phyloP scores from a whole-genome alignment of 2,329 filamentous ascomycete genomes.

The Lizonia empirigonia region DNA sequence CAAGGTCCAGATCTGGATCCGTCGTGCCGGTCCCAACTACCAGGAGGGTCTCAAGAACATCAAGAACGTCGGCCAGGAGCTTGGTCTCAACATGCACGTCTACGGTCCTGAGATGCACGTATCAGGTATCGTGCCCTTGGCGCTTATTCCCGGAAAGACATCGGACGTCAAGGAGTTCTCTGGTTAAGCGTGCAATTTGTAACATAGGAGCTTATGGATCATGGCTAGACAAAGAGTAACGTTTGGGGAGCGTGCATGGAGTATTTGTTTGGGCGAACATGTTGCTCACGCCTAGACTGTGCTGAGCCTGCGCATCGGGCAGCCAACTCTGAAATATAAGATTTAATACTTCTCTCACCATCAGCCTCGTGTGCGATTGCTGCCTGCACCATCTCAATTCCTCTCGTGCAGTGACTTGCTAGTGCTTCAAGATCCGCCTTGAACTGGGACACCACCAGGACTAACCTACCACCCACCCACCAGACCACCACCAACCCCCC shows the following conservation, averaged over 20 bases:
- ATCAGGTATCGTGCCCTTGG: slow-evolving; percentile 92
- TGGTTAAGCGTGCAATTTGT: slow-evolving; percentile 49
- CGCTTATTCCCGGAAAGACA: slow-evolving; percentile 69
- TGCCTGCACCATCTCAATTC: too few relatives aligned
- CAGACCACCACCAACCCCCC: too few relatives aligned
- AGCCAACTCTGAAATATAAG: slow-evolving; percentile 21
- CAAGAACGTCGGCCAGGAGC: slow-evolving; percentile 92
- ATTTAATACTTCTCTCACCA: slow-evolving; percentile 24
- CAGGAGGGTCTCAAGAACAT: slow-evolving; percentile 99
- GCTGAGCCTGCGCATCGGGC: slow-evolving; percentile 8
- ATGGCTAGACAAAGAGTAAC: slow-evolving; percentile 43
- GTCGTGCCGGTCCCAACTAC: slow-evolving; percentile 92
- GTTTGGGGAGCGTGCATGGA: slow-evolving; percentile 26
- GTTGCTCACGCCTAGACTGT: slow-evolving; percentile 23
- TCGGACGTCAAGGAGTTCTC: slow-evolving; percentile 67
- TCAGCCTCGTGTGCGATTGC: too few relatives aligned
- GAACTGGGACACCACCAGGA: too few relatives aligned
- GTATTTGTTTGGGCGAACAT: slow-evolving; percentile 24
- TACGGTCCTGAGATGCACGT: slow-evolving; percentile 85
- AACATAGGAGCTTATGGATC: slow-evolving; percentile 38
- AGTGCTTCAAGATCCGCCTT: too few relatives aligned
- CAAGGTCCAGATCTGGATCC: slow-evolving; percentile 98
- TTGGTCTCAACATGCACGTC: slow-evolving; percentile 93
- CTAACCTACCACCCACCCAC: too few relatives aligned
- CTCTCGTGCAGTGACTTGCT: too few relatives aligned